phyloP scores from a whole-genome alignment of 371 early-diverging fungal species.

The Rhizopus arrhizus region DNA sequence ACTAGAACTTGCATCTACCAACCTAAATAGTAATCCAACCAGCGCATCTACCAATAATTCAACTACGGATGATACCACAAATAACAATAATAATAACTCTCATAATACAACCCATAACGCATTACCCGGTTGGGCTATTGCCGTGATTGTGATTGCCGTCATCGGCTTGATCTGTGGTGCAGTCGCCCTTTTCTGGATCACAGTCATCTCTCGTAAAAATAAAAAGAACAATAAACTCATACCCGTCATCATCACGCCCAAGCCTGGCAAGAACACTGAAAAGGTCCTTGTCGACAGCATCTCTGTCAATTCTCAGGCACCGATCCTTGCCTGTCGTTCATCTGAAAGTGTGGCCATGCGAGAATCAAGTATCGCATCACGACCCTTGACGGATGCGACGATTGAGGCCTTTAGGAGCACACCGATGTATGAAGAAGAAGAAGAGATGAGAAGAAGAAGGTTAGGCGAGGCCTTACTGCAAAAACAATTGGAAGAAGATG shows the following conservation, averaged over 20 bases:
- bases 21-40: not conserved
- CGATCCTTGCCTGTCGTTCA: slow-evolving; percentile 27
- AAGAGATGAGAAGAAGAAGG: slow-evolving; percentile 38
- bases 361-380: slow-evolving; percentile 4
- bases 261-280: not conserved
- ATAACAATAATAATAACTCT: slow-evolving; percentile 2
- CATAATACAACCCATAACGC: slow-evolving; percentile 5
- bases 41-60: no score
- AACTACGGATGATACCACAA: no score
- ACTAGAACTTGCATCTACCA: slow-evolving; percentile 18
- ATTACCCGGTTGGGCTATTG: slow-evolving; percentile 48
- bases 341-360: slow-evolving; percentile 25
- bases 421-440: slow-evolving; percentile 22
- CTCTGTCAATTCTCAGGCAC: slow-evolving; percentile 38
- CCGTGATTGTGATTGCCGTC: slow-evolving; percentile 37
- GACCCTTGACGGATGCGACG: not conserved
- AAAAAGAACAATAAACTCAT: slow-evolving; percentile 28
- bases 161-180: slow-evolving; percentile 31
- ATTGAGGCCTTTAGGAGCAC: not conserved
- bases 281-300: slow-evolving; percentile 10
- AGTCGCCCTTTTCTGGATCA: slow-evolving; percentile 26
- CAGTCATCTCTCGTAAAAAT: slow-evolving; percentile 24
- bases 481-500: slow-evolving; percentile 52
- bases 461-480: slow-evolving; percentile 48
- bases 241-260: slow-evolving; percentile 10